Percentiles rank a stretch among this genome's conserved stretches.
Conservation (phyloP, 495 filamentous ascomycete species). For the Usnea hakonensis region DNA sequence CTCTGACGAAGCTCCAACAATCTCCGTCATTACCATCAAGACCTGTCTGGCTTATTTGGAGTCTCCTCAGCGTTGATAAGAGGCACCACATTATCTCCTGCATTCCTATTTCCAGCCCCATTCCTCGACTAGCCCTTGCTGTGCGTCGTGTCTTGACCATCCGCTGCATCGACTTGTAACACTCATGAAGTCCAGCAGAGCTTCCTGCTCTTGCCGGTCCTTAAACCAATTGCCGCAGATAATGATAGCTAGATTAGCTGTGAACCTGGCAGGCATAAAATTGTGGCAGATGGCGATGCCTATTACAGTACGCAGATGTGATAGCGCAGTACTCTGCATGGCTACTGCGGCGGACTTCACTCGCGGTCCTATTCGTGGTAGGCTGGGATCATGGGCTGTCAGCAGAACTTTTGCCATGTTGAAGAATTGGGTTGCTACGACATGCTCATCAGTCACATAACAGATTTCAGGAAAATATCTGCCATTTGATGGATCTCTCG, state of each 20-base stretch:
- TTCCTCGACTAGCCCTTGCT: background rate
- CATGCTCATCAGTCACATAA: slow-evolving; percentile 10
- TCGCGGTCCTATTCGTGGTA: slow-evolving; percentile 4
- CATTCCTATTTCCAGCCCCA: slow-evolving; percentile 2
- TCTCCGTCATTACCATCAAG: no score
- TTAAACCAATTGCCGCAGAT: slow-evolving; percentile 4
- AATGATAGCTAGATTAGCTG: slow-evolving; percentile 3
- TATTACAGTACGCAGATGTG: background rate
- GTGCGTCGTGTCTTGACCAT: background rate
- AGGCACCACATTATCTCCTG: background rate
- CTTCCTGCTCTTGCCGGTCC: slow-evolving; percentile 1
- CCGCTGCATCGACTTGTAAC: slow-evolving; percentile 6
- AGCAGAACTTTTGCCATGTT: slow-evolving; percentile 6
- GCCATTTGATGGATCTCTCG: background rate
- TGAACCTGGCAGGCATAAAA: slow-evolving; percentile 4
- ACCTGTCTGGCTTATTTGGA: background rate
- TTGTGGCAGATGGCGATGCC: slow-evolving; percentile 2
- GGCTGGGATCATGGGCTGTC: slow-evolving; percentile 5
- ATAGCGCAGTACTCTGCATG: slow-evolving; percentile 4
- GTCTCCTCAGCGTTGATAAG: background rate
- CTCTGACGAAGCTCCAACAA: no score
- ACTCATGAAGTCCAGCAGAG: background rate
- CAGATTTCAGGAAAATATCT: slow-evolving; percentile 11
- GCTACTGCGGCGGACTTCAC: background rate
- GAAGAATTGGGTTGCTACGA: slow-evolving; percentile 6